These are phyloP conservation scores for Cercospora citrullina DNA, from an alignment of 2,329 filamentous ascomycete species.

Conservation along the genomic window DNA sequence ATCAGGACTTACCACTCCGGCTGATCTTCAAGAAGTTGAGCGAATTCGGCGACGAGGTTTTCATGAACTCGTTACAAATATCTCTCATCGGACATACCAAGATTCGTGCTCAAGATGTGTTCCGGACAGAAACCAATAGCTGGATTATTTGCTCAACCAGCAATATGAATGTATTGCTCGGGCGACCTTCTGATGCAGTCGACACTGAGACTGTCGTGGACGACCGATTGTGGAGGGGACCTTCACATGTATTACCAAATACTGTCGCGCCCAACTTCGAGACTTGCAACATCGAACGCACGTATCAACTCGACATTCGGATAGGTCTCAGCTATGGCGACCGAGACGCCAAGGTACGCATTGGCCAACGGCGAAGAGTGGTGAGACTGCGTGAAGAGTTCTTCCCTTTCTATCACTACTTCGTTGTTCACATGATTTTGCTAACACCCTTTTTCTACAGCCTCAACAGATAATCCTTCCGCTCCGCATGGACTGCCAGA, in stretches of 20 bases:
- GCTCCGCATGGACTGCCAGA: slow-evolving; percentile 72
- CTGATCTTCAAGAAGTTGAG: slow-evolving; percentile 76
- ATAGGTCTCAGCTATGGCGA: slow-evolving; percentile 75
- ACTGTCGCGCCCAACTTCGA: slow-evolving; percentile 84
- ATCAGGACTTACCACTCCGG: slow-evolving; percentile 77
- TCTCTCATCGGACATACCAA: slow-evolving; percentile 77
- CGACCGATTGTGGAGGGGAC: slow-evolving; percentile 71
- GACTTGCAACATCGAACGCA: slow-evolving; percentile 81
- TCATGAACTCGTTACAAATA: slow-evolving; percentile 76
- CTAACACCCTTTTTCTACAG: slow-evolving; percentile 20
- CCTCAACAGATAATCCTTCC: slow-evolving; percentile 73
- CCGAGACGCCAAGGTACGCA: slow-evolving; percentile 47
- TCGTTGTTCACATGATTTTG: neutral
- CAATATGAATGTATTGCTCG: slow-evolving; percentile 71
- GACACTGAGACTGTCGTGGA: slow-evolving; percentile 49
- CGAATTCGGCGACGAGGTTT: slow-evolving; percentile 67
- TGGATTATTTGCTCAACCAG: slow-evolving; percentile 74
- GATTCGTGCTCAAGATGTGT: slow-evolving; percentile 74
- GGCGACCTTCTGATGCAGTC: slow-evolving; percentile 57
- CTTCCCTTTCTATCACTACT: neutral
- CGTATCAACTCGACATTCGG: slow-evolving; percentile 80
- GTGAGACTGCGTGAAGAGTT: slow-evolving; percentile 21
- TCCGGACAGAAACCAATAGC: slow-evolving; percentile 66
- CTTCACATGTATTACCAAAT: slow-evolving; percentile 66
- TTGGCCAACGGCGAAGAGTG: slow-evolving; percentile 25